Base-by-base conservation (phyloP, 2,329 filamentous ascomycete species). In the Fusarium foetens region DNA sequence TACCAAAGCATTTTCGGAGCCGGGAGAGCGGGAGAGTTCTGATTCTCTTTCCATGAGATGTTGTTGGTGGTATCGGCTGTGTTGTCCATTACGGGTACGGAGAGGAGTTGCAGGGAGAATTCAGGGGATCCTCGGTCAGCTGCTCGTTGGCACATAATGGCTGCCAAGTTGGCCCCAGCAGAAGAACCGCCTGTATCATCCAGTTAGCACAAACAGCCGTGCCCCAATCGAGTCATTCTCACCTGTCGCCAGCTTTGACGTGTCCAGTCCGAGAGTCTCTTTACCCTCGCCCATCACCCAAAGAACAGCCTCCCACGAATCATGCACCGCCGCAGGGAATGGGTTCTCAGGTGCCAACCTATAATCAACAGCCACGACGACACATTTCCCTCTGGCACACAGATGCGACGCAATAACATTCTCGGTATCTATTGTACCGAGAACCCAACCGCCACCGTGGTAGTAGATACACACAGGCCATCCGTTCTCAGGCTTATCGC, bases 381-480 rank as follows among this genome's bases (percentile, higher is more conserved):
- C 66, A 7, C 51, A 64, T 38, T 27, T 58, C 0, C 45, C 58
- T 6, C 58, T 60, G 6, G 58, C 39, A 2, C 64, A 68, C 0
- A 68, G 31, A 58, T 68, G 51, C 1, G 65, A 68, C 11, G 66
- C 66, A 14, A 68, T 68, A 0, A 69, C 51, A 9, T 68, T 68
- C 25, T 68, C 66, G 2, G 66, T 68, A 1, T 51, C 58, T 27
- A 68, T 69, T 7, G 64, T 68, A 0, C 65, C 64, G 2, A 68
- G 51, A 21, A 68, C 64, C 66, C 64, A 68, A 2, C 58, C 66
- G 3, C 64, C 66, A 10, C 66, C 66, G 6, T 68, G 66, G 10
- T 58, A 68, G 8, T 64, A 68, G 6, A 68, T 8, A 13, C 66
- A 68, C 1, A 68, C 64, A 5, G 64, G 58, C 66, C 64, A 68